These are phyloP conservation scores for Suillus subaureus DNA, from an alignment of 768 basidiomycete genomes.

Conservation along the genomic window DNA sequence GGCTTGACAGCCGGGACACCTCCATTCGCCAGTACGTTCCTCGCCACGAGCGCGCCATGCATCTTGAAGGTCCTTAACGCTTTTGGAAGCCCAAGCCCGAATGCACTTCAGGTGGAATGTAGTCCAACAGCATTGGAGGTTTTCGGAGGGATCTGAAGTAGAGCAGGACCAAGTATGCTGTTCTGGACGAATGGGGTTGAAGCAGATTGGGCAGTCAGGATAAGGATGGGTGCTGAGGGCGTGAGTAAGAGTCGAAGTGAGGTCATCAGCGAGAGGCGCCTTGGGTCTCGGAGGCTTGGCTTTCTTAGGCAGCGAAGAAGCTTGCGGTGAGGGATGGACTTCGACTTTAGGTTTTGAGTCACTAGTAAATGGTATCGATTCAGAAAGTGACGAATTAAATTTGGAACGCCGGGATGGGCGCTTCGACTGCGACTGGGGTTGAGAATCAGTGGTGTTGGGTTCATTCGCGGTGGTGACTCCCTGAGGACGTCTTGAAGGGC, in stretches of 20 bases:
- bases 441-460: not conserved
- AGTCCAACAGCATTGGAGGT: conserved; percentile 77
- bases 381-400: conserved; percentile 41
- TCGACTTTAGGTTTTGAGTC: conserved; percentile 1
- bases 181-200: conserved; percentile 72
- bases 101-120: conserved; percentile 93
- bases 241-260: conserved; percentile 72
- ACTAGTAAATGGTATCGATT: not conserved
- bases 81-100: conserved; percentile 83
- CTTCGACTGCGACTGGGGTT: conserved; percentile 2
- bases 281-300: conserved; percentile 14
- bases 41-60: conserved; percentile 78
- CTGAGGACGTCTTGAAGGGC: not conserved
- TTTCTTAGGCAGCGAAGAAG: conserved; percentile 11
- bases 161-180: conserved; percentile 91
- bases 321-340: not conserved
- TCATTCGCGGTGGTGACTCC: not conserved
- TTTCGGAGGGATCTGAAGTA: conserved; percentile 40
- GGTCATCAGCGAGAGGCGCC: conserved; percentile 51
- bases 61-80: conserved; percentile 68
- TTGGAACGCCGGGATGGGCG: conserved; percentile 34
- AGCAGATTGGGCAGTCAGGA: conserved; percentile 84
- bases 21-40: conserved; percentile 76
- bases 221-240: conserved; percentile 70
- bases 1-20: conserved; percentile 92